Evolutionary conservation across 345 rosid species (phyloP).

Genomic region (Draba incana): DNA sequence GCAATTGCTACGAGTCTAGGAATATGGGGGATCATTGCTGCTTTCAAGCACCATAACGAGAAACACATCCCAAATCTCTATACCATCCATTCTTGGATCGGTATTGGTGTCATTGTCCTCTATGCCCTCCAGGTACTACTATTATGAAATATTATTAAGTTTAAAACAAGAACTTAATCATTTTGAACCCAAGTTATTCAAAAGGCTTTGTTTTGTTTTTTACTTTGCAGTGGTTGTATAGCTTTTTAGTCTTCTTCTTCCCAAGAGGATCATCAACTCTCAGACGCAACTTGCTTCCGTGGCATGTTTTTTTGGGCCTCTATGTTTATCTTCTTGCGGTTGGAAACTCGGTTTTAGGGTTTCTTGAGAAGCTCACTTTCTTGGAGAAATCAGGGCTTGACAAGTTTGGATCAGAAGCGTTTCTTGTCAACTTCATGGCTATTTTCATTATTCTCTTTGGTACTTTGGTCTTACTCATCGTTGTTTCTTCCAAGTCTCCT

Average conservation of each 20-base stretch:
- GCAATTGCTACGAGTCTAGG: slow-evolving; percentile 69
- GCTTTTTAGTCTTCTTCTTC: slow-evolving; percentile 67
- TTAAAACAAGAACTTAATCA: not conserved
- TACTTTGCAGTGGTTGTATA: slow-evolving; percentile 68
- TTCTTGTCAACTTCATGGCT: slow-evolving; percentile 84
- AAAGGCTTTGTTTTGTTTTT: not conserved
- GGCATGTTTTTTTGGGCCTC: slow-evolving; percentile 75
- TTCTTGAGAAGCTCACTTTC: slow-evolving; percentile 86
- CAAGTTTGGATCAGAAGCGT: slow-evolving; percentile 77
- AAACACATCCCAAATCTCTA: slow-evolving; percentile 71
- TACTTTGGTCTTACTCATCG: slow-evolving; percentile 59
- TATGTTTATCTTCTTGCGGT: slow-evolving; percentile 64
- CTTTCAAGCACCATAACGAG: slow-evolving; percentile 81
- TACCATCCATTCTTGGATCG: slow-evolving; percentile 92
- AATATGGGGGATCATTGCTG: slow-evolving; percentile 60
- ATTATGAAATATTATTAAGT: not conserved
- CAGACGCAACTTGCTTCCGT: slow-evolving; percentile 60
- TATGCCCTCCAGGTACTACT: slow-evolving; percentile 69
- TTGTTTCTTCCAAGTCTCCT: slow-evolving; percentile 46
- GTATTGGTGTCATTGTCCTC: slow-evolving; percentile 64
- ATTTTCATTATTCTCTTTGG: slow-evolving; percentile 62
- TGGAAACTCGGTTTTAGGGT: slow-evolving; percentile 64
- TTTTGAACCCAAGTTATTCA: not conserved
- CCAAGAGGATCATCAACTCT: slow-evolving; percentile 58
- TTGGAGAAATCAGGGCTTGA: slow-evolving; percentile 68